phyloP scores from a whole-genome alignment of 257 asterid genomes.

The Solanum tacnaense region DNA sequence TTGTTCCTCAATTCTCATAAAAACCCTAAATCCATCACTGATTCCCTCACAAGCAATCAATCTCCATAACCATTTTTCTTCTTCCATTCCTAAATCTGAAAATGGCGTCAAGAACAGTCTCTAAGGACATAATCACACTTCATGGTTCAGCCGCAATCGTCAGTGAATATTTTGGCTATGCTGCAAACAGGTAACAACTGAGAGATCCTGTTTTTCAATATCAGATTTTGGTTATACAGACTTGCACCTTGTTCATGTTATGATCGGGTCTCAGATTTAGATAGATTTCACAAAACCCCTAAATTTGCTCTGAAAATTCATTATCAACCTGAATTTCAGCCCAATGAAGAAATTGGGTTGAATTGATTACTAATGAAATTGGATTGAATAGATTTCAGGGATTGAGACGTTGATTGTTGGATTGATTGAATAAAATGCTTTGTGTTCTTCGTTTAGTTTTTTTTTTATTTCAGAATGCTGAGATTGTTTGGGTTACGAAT shows the following conservation, averaged over 20 bases:
- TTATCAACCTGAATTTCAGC: not conserved
- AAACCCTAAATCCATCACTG: not conserved
- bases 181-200: conserved; percentile 68
- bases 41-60: not conserved
- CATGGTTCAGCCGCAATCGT: conserved; percentile 91
- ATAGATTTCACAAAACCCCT: not conserved
- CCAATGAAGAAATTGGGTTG: not conserved
- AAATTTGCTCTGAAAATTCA: not conserved
- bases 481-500: not conserved
- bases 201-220: not conserved
- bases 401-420: not conserved
- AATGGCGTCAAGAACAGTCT: conserved; percentile 67
- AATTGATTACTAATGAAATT: not conserved
- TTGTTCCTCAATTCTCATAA: not conserved
- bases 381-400: not conserved
- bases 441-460: not conserved
- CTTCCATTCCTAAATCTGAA: not conserved
- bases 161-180: conserved; percentile 88
- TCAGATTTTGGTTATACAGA: not conserved
- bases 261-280: not conserved
- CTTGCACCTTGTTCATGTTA: too few species aligned
- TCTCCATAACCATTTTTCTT: not conserved
- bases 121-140: conserved; percentile 85
- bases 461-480: not conserved
- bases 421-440: not conserved